These are phyloP conservation scores for Mucor plumbeus DNA, from an alignment of 371 early-diverging fungal genomes.

Conservation along the genomic window DNA sequence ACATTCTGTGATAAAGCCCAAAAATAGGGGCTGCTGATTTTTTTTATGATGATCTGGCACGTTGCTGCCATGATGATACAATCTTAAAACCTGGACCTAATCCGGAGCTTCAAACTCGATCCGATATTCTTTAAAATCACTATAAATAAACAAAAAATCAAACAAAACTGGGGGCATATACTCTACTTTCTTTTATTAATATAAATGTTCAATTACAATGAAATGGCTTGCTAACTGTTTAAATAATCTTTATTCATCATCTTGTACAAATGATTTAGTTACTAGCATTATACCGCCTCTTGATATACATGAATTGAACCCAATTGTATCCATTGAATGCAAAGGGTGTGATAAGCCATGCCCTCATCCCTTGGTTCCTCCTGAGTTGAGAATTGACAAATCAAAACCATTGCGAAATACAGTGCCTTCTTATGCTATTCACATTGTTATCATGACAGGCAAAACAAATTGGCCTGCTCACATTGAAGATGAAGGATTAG, in stretches of 20 bases:
- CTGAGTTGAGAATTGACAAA: slow-evolving; percentile 40
- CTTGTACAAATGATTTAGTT: slow-evolving; percentile 24
- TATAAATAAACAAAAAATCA: not conserved
- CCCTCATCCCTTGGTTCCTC: slow-evolving; percentile 35
- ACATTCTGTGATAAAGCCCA: slow-evolving; percentile 63
- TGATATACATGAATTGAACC: slow-evolving; percentile 29
- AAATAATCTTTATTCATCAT: slow-evolving; percentile 32
- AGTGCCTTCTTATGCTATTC: slow-evolving; percentile 43
- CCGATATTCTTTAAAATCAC: not conserved
- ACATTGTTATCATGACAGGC: slow-evolving; percentile 42
- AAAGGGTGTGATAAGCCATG: slow-evolving; percentile 40
- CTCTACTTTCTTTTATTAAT: slow-evolving; percentile 2
- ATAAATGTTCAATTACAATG: slow-evolving; percentile 22
- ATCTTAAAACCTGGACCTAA: not conserved
- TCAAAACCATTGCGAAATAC: slow-evolving; percentile 41
- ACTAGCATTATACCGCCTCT: slow-evolving; percentile 31
- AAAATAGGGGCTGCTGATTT: slow-evolving; percentile 5
- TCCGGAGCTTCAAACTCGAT: slow-evolving; percentile 4
- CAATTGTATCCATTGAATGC: slow-evolving; percentile 32
- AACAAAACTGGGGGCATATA: not conserved
- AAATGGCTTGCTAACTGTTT: slow-evolving; percentile 43
- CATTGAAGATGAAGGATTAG: slow-evolving; percentile 48
- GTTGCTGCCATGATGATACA: not conserved
- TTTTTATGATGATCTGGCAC: not conserved
- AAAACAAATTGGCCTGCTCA: slow-evolving; percentile 44